phyloP scores from a whole-genome alignment of 495 filamentous ascomycete genomes.

The Penicillium herquei region DNA sequence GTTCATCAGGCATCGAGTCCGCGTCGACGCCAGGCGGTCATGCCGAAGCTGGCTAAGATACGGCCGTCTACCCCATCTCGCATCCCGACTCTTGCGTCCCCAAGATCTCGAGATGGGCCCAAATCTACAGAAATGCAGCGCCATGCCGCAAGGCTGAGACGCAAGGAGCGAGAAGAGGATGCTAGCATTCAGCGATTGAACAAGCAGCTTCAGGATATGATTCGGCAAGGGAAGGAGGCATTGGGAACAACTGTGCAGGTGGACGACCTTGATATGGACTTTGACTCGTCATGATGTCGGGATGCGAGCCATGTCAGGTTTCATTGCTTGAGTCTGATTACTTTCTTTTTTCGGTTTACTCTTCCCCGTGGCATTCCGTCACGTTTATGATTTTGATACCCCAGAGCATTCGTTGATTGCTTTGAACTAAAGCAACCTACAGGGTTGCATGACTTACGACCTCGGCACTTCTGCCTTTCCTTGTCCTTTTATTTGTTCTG shows the following conservation, averaged over 20 bases:
- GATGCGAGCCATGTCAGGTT: not conserved
- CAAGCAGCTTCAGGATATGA: conserved; percentile 75
- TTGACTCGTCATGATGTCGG: conserved; percentile 12
- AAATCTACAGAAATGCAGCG: conserved; percentile 62
- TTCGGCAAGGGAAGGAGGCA: conserved; percentile 82
- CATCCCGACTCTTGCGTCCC: conserved; percentile 27
- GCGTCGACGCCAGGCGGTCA: conserved; percentile 27
- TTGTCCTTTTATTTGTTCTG: conserved; percentile 10
- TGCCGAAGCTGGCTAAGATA: conserved; percentile 27
- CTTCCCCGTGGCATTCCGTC: not conserved
- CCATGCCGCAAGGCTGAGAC: conserved; percentile 62
- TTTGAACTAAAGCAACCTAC: not conserved
- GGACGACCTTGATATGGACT: conserved; percentile 54
- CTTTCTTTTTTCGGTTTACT: not conserved
- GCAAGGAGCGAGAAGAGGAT: conserved; percentile 76
- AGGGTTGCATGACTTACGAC: conserved; percentile 18
- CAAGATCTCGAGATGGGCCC: conserved; percentile 41
- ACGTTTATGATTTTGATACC: conserved; percentile 19
- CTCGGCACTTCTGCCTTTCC: not conserved
- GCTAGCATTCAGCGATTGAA: conserved; percentile 75
- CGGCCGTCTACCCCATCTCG: conserved; percentile 42
- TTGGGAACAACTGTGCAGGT: conserved; percentile 77
- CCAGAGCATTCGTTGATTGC: conserved; percentile 10
- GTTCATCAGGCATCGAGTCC: conserved; percentile 26
- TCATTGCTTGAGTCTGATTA: not conserved